Conservation (phyloP, 768 basidiomycete species). For the Podaxis rugospora region DNA sequence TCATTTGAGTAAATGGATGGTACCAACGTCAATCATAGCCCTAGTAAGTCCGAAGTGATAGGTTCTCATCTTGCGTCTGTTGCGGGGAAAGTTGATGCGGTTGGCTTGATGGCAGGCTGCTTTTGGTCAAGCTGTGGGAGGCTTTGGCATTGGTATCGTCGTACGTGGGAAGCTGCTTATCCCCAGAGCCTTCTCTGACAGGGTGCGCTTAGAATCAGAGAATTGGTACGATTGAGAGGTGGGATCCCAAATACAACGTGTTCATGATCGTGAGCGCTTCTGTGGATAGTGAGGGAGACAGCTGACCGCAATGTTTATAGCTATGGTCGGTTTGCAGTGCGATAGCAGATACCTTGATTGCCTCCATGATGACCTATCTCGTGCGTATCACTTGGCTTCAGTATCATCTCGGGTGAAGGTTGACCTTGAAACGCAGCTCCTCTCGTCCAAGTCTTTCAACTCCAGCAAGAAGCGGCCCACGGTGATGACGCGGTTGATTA, state of each 20-base stretch:
- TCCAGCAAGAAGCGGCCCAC: not conserved
- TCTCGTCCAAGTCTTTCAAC: not conserved
- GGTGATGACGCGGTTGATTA: not conserved
- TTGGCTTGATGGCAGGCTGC: not conserved
- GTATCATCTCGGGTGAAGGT: not conserved
- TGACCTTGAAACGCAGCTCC: not conserved
- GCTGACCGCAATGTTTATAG: not conserved
- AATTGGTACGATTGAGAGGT: slow-evolving; percentile 2
- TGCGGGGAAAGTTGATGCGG: not conserved
- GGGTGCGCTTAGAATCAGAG: slow-evolving; percentile 1
- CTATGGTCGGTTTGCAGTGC: slow-evolving; percentile 6
- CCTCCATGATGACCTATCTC: not conserved
- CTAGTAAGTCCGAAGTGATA: not conserved
- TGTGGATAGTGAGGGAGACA: too few relatives aligned
- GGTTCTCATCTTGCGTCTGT: not conserved
- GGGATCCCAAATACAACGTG: not conserved
- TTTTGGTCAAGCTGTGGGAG: not conserved
- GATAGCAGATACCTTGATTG: slow-evolving; percentile 6
- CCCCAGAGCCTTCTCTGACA: not conserved
- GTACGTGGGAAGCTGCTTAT: not conserved
- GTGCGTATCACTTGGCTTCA: not conserved
- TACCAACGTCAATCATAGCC: not conserved
- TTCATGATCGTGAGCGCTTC: slow-evolving; percentile 6
- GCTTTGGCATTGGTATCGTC: slow-evolving; percentile 8
- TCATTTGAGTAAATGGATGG: not conserved